Base-by-base conservation (phyloP, 164 flowering plant genomes). In the Saururus chinensis region DNA sequence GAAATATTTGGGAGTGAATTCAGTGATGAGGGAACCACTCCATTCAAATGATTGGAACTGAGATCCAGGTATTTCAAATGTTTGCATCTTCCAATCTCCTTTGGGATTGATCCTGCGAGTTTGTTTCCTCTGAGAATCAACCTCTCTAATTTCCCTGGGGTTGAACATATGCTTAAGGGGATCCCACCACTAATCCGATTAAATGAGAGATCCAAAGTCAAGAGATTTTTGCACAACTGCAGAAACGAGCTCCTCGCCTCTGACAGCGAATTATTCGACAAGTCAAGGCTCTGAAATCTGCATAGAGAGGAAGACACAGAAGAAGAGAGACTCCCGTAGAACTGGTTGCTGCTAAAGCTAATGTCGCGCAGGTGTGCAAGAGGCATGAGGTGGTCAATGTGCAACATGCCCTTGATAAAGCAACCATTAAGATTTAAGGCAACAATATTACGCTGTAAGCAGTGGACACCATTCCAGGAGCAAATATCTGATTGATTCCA, bases 11-110 rank as follows among this genome's bases (percentile, higher is more conserved):
- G 51, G 17, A 11, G 19, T 26, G 7, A 19, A 20, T 9, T 37
- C 26, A 48, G 3, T 22, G 16, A 35, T n/a, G 4, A 73, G 57
- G 19, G 77, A 80, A 19, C 65, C 65, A n/a, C 57, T 30, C 23
- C 53, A 25, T 54, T 25, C 25, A 62, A 35, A 19, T 49, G 9
- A 23, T 61, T 61, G 64, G 41, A 61, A 14, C 54, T 45, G 19
- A 61, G 37, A 24, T 61, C 51, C 64, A 61, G 37, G 22, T 16
- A 22, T 13, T 48, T 4, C 17, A 23, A 13, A n/a, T 9, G 10
- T 13, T 45, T 45, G 17, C 49, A 45, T 45, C 49, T 45, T 12
- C 17, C 49, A 13, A 45, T 12, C 14, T 45, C 17, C 14, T 17
- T 45, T 12, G 17, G 49, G 2, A 1, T 9, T 17, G 49, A 17